phyloP scores from a whole-genome alignment of 768 basidiomycete genomes.

The Hygrophorus pudorinus region DNA sequence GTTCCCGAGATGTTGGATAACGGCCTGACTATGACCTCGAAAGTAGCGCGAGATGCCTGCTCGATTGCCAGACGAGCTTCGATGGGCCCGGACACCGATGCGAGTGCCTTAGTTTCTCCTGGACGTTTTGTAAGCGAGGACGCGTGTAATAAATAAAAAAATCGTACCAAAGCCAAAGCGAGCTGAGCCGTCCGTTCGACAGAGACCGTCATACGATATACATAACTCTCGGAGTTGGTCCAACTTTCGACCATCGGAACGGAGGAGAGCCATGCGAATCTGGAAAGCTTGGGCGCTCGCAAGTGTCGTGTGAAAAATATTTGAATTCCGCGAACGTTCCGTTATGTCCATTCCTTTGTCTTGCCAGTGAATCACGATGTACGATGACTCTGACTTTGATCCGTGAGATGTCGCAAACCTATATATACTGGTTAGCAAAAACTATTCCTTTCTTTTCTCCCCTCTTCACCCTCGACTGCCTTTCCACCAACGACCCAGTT shows the following conservation, averaged over 20 bases:
- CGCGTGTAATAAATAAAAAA: constrained; percentile 2
- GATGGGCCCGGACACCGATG: constrained; percentile 75
- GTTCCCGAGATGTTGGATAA: constrained; percentile 61
- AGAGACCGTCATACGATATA: constrained; percentile 49
- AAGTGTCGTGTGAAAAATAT: not conserved
- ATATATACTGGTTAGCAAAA: no score
- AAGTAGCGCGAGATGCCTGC: constrained; percentile 58
- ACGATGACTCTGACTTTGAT: no score
- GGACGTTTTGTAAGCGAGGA: constrained; percentile 5
- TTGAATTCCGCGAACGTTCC: not conserved
- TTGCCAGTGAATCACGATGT: no score
- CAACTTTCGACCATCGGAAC: constrained; percentile 26
- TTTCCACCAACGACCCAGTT: no score
- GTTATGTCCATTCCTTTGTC: not conserved
- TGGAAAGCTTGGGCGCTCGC: not conserved
- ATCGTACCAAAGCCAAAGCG: constrained; percentile 51
- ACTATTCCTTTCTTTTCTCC: no score
- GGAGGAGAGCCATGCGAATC: constrained; percentile 6
- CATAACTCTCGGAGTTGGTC: constrained; percentile 26
- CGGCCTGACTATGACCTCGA: constrained; percentile 68
- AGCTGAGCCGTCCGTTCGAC: constrained; percentile 71
- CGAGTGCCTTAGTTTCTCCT: constrained; percentile 39
- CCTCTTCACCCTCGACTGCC: no score
- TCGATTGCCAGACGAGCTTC: constrained; percentile 63
- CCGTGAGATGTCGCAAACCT: no score